These are phyloP conservation scores for Luzula sylvatica DNA, from an alignment of 176 grass and related monocot genomes.

Conservation along the genomic window DNA sequence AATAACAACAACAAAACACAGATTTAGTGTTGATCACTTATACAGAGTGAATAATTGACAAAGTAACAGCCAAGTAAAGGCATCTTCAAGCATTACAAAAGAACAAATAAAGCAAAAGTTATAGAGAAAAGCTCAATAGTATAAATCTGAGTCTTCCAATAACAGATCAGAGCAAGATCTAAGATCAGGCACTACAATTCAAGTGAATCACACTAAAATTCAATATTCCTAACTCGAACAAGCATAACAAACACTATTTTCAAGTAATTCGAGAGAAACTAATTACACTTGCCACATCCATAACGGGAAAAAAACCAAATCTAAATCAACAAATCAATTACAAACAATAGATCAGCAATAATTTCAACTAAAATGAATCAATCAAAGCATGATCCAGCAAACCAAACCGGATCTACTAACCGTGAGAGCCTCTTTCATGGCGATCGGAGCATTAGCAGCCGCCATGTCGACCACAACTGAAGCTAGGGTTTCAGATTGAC, in stretches of 20 bases:
- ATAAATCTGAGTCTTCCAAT: neutral
- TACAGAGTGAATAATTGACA: neutral
- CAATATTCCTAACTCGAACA: neutral
- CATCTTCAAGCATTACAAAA: no score
- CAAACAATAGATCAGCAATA: neutral
- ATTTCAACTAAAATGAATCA: neutral
- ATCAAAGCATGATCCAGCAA: neutral
- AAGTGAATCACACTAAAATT: constrained; percentile 12
- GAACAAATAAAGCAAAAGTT: neutral
- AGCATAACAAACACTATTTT: neutral
- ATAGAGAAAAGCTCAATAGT: neutral
- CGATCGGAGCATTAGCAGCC: constrained; percentile 90
- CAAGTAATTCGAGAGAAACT: neutral
- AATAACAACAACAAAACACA: neutral
- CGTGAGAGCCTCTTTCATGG: constrained; percentile 90
- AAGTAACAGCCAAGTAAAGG: no score
- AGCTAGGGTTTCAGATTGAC: constrained; percentile 3
- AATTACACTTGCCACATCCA: neutral
- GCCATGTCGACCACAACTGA: constrained; percentile 53
- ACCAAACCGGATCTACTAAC: constrained; percentile 18
- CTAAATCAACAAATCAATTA: neutral
- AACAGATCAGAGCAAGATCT: constrained; percentile 6
- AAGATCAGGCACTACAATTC: constrained; percentile 4
- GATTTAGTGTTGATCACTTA: neutral
- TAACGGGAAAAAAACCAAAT: neutral